Base-by-base conservation (phyloP, 345 rosid species). In the Punica granatum region DNA sequence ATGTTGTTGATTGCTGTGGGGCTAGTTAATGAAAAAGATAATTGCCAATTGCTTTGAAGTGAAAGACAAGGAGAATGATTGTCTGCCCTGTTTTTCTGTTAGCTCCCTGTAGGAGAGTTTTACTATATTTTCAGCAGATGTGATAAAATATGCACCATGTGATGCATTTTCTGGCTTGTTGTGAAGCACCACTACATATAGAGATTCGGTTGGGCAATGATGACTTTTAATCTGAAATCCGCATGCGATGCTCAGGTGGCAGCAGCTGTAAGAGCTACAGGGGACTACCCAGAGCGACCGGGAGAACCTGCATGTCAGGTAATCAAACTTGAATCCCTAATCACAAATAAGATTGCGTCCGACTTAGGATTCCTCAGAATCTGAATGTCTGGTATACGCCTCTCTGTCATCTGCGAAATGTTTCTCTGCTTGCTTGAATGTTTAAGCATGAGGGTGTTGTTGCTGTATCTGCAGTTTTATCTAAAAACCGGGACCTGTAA, bases 241-340 rank as follows among this genome's bases (percentile, higher is more conserved):
- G 69, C 36, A 67, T 56, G 53, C 58, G 21, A 15, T 53, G 37
- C 60, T 54, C 75, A 87, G 88, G 88, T 87, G 79, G 92, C 80
- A 74, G 89, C 94, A 42, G 84, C 85, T 28, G 92, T 90, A 59
- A 82, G 90, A 73, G 91, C 89, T 56, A 86, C 90, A 44, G 91
- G 90, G 66, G 92, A 83, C 70, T 91, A 86, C 68, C 98, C 98
- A 10, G 97, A 90, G 69, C 84, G 97, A 65, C 69, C 85, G 0
- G 98, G 98, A 64, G 89, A 88, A 67, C 91, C 86, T n/a, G 71
- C 83, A 53, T 93, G 98, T 71, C 96, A 89, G 96, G 97, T 93
- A 75, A 25, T 53, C 35, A 44, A 56, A 30, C 61, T 56, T 33
- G 2, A 56, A 56, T 2, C 28, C 25, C 33, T 26, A 56, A 13